Evolutionary conservation across 1,139 yeast genomes (phyloP).

Genomic region (Pichia sp.): DNA sequence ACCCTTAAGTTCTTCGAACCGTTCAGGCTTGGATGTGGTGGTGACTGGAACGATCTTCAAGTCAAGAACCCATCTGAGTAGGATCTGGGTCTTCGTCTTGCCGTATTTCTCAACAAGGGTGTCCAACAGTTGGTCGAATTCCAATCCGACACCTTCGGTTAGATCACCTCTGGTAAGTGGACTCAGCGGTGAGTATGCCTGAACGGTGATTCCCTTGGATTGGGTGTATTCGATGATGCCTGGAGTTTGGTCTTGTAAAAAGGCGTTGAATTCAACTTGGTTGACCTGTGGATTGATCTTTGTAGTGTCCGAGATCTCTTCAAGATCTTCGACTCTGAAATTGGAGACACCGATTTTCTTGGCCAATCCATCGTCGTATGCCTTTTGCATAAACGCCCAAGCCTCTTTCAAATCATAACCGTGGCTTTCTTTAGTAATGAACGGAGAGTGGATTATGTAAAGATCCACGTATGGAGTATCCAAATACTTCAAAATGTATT

Average conservation of each 20-base stretch:
- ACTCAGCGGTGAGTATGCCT: slow-evolving; percentile 70
- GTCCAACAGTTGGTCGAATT: slow-evolving; percentile 37
- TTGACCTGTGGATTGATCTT: slow-evolving; percentile 46
- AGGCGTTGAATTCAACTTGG: slow-evolving; percentile 59
- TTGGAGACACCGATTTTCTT: slow-evolving; percentile 52
- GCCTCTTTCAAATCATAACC: slow-evolving; percentile 52
- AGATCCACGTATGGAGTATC: slow-evolving; percentile 67
- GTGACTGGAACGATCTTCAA: slow-evolving; percentile 69
- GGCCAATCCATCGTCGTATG: slow-evolving; percentile 36
- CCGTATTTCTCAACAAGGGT: slow-evolving; percentile 52
- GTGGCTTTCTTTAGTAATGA: slow-evolving; percentile 38
- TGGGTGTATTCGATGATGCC: slow-evolving; percentile 58
- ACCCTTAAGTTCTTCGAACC: slow-evolving; percentile 57
- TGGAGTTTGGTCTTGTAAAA: slow-evolving; percentile 57
- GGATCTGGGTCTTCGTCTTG: slow-evolving; percentile 58
- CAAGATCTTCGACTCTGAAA: slow-evolving; percentile 41
- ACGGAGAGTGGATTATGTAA: slow-evolving; percentile 68
- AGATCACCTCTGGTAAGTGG: slow-evolving; percentile 42
- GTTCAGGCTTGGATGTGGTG: slow-evolving; percentile 59
- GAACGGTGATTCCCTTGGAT: slow-evolving; percentile 51
- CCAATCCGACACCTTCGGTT: slow-evolving; percentile 31
- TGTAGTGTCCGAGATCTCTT: slow-evolving; percentile 39
- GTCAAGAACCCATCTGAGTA: slow-evolving; percentile 68
- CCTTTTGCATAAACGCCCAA: slow-evolving; percentile 37
- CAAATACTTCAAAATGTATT: slow-evolving; percentile 40